These are phyloP conservation scores for Nitzschia inconspicua DNA, from an alignment of 108 stramenopile species.

Conservation along the genomic window DNA sequence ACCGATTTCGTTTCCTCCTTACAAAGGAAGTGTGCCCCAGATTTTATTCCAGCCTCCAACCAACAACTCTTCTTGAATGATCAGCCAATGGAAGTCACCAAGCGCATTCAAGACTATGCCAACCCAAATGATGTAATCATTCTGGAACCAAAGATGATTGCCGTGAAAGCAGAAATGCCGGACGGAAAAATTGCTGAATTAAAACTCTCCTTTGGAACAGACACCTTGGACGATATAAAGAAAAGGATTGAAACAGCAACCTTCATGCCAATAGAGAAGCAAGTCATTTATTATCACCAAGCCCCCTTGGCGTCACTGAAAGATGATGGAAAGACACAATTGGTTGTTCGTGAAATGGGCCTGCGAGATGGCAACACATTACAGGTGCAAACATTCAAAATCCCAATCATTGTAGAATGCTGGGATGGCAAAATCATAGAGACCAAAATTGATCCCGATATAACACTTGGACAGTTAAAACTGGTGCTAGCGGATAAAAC, in stretches of 20 bases:
- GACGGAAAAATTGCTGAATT: constrained; percentile 6
- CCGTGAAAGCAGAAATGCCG: constrained; percentile 9
- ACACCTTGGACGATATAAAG: constrained; percentile 15
- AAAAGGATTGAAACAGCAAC: constrained; percentile 12
- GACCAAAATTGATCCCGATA: constrained; percentile 4
- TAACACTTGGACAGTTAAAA: too few species aligned
- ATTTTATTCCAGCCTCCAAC: constrained; percentile 19
- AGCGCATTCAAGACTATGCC: constrained; percentile 15
- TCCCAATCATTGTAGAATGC: constrained; percentile 13
- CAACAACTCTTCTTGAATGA: constrained; percentile 14
- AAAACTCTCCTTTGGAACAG: not conserved
- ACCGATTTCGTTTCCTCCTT: constrained; percentile 10
- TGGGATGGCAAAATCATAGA: constrained; percentile 13
- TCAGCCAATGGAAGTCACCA: constrained; percentile 14
- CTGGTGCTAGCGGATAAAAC: too few species aligned
- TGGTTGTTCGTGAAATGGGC: too few species aligned
- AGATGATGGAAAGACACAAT: constrained; percentile 2
- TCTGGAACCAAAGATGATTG: constrained; percentile 16
- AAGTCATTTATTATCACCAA: too few species aligned
- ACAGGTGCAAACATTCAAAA: constrained; percentile 6
- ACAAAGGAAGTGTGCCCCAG: constrained; percentile 11
- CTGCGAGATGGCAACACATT: constrained; percentile 13
- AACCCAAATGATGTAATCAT: not conserved
- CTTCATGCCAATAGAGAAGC: constrained; percentile 3
- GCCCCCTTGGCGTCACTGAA: too few species aligned